These are phyloP conservation scores for Colletotrichum godetiae DNA, from an alignment of 2,329 filamentous ascomycete species.

Conservation along the genomic window DNA sequence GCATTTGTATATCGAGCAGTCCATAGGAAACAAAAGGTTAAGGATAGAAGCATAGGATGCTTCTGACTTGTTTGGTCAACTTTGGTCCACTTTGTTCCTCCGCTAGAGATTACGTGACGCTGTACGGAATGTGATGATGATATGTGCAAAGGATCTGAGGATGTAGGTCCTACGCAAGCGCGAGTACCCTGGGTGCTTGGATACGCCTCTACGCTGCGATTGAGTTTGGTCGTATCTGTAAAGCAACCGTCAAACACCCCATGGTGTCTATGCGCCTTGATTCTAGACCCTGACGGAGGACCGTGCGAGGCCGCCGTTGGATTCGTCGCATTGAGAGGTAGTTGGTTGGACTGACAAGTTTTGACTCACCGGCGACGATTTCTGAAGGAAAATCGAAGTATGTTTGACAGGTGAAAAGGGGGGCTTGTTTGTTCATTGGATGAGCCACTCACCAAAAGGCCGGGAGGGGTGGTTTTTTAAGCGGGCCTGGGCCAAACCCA, in stretches of 20 bases:
- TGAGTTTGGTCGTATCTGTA: constrained; percentile 1
- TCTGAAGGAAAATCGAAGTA: background rate
- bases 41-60: constrained; percentile 3
- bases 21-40: constrained; percentile 29
- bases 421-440: background rate
- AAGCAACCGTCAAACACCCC: background rate
- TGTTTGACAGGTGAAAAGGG: background rate
- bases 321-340: background rate
- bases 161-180: too few relatives aligned
- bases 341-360: background rate
- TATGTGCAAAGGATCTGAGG: too few relatives aligned
- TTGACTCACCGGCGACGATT: constrained; percentile 7
- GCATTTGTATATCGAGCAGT: constrained; percentile 31
- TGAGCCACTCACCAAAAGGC: background rate
- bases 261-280: background rate
- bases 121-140: background rate
- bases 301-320: background rate
- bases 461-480: background rate
- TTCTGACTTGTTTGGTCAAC: background rate
- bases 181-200: background rate
- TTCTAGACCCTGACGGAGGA: too few relatives aligned
- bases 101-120: background rate
- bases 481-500: background rate
- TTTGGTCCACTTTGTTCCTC: too few relatives aligned
- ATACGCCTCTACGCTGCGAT: background rate